Conservation (phyloP, 1,284 basidiomycete genomes). For the Leucoagaricus sp. region DNA sequence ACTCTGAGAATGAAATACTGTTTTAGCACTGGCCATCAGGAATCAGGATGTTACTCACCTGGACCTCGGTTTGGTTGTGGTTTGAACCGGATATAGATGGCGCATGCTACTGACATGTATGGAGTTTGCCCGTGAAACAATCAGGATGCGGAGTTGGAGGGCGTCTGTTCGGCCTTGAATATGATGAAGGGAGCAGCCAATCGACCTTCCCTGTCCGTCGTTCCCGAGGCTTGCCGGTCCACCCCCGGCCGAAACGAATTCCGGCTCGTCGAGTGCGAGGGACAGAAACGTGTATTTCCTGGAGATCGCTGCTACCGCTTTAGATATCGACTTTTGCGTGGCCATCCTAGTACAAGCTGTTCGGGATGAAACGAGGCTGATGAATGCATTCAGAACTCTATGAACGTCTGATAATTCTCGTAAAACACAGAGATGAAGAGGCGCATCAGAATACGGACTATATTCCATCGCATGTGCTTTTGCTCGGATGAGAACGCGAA, state of each 20-base stretch:
- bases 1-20: constrained; percentile 11
- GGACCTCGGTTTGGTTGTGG: constrained; percentile 12
- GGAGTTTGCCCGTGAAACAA: constrained; percentile 14
- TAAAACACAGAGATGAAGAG: not conserved
- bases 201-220: not conserved
- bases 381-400: no score
- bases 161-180: constrained; percentile 4
- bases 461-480: not conserved
- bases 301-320: no score
- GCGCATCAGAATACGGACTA: constrained; percentile 1
- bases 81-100: constrained; percentile 11
- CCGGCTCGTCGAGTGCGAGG: not conserved
- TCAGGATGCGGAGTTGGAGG: constrained; percentile 8
- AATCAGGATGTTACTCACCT: constrained; percentile 5
- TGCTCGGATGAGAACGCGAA: not conserved
- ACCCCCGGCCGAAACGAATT: not conserved
- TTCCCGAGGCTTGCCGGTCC: not conserved
- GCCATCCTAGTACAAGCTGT: no score
- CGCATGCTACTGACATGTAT: constrained; percentile 11
- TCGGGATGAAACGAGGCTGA: no score
- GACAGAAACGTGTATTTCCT: not conserved
- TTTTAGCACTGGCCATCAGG: constrained; percentile 11
- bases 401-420: not conserved
- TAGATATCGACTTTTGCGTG: no score
- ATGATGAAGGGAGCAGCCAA: not conserved